Base-by-base conservation (phyloP, 1,284 basidiomycete genomes). In the Leucoagaricus sp. region DNA sequence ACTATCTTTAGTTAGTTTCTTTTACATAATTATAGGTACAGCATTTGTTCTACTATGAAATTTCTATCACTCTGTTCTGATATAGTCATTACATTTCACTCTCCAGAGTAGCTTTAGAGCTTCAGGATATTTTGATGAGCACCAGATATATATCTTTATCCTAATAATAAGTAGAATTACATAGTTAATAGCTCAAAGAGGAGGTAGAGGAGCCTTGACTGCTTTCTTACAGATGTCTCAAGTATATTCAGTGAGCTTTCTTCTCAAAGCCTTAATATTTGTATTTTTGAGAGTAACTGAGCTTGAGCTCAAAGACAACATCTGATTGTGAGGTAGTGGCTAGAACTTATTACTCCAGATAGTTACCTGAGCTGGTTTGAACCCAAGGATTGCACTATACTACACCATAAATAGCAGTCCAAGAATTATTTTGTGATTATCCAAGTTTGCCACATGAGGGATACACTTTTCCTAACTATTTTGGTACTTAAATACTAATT, bases 321-420 rank as follows among this genome's bases (percentile, higher is more conserved):
- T 25, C 25, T 45, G 44, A 12, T 45, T n/a, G 10, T 26, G 15
- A 6, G 21, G 23, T 10, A 45, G 12, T 2, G 44, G 23, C 44
- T 7, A 10, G 4, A 25, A 7, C 15, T 45, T 25, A 15, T 26
- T 25, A 26, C 44, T 45, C 6, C 44, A 26, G 12, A 49, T 23
- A 26, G 17, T 23, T 1, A 49, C 33, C 21, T 13, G 19, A 1
- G 46, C 58, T n/a, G 59, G 59, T 21, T 58, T 55, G 4, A 55
- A 33, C 0, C 53, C 49, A 15, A 60, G 12, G 9, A 13, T 38
- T 1, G 68, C 59, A 4, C 63, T 15, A 44, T 72, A 67, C n/a
- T 71, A 69, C 13, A 59, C 71, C 3, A 72, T 26, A 49, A 68
- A 73, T 0, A 64, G 72, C 1, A 66, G 72, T 0, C 69, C 65